Evolutionary conservation across 352 stramenopile species (phyloP).

Genomic region (Phytophthora pinifolia): DNA sequence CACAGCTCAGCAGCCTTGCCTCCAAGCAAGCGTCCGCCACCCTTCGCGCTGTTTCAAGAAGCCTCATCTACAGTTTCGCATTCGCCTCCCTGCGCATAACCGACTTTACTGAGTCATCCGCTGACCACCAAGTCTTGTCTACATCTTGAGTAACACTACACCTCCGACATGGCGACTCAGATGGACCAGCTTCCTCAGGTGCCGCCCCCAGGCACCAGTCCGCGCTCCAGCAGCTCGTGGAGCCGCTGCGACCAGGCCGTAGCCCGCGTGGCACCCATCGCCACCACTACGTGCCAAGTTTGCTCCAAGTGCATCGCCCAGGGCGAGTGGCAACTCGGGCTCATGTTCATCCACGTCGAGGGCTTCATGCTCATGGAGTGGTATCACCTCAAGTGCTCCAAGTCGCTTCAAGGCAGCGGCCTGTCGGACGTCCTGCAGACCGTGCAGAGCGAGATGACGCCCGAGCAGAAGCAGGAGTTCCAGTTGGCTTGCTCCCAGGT

Average conservation of each 20-base stretch:
- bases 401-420: slow-evolving; percentile 46
- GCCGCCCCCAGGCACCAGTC: slow-evolving; percentile 29
- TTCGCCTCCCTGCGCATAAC: slow-evolving; percentile 16
- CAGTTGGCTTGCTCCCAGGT: slow-evolving; percentile 33
- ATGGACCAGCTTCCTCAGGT: slow-evolving; percentile 44
- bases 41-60: neutral
- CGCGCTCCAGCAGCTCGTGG: slow-evolving; percentile 62
- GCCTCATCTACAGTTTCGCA: slow-evolving; percentile 31
- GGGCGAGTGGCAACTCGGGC: slow-evolving; percentile 70
- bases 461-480: slow-evolving; percentile 54
- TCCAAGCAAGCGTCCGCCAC: neutral
- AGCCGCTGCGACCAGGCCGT: slow-evolving; percentile 82
- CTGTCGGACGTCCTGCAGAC: slow-evolving; percentile 55
- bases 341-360: slow-evolving; percentile 87
- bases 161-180: slow-evolving; percentile 37
- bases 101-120: neutral
- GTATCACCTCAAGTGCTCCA: slow-evolving; percentile 72
- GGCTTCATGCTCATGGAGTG: slow-evolving; percentile 90
- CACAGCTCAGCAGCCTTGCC: slow-evolving; percentile 3
- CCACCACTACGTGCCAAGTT: slow-evolving; percentile 79
- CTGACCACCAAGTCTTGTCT: slow-evolving; percentile 22
- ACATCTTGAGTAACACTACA: slow-evolving; percentile 10
- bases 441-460: slow-evolving; percentile 68
- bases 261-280: slow-evolving; percentile 65
- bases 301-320: slow-evolving; percentile 60